A percentile compares a stretch with the other conserved stretches of the same genome.
Evolutionary conservation across 2,329 filamentous ascomycete genomes (phyloP).

Genomic region (Teratosphaeria gauchensis): DNA sequence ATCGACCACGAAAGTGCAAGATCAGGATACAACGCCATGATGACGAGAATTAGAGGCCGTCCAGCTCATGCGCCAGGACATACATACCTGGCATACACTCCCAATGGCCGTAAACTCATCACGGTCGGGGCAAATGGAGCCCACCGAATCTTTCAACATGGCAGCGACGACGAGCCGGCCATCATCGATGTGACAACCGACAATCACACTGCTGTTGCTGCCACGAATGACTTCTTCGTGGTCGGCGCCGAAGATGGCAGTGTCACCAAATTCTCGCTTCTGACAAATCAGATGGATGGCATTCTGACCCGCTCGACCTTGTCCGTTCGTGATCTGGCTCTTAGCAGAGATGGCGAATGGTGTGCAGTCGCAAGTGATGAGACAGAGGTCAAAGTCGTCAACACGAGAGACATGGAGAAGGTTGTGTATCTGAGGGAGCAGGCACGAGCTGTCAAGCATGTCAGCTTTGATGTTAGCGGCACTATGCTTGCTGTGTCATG

Average conservation of each 20-base stretch:
- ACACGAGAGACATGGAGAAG: slow-evolving; percentile 64
- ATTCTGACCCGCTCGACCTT: slow-evolving; percentile 77
- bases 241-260: slow-evolving; percentile 89
- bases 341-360: slow-evolving; percentile 77
- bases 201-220: slow-evolving; percentile 69
- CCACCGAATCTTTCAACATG: slow-evolving; percentile 84
- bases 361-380: slow-evolving; percentile 96
- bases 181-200: slow-evolving; percentile 89
- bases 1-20: not conserved
- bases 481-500: slow-evolving; percentile 70
- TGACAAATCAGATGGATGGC: slow-evolving; percentile 63
- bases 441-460: slow-evolving; percentile 76
- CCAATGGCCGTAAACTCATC: slow-evolving; percentile 74
- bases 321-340: slow-evolving; percentile 73
- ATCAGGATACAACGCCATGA: not conserved
- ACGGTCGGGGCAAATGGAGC: slow-evolving; percentile 91
- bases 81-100: slow-evolving; percentile 82
- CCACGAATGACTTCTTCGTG: slow-evolving; percentile 73
- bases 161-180: slow-evolving; percentile 81
- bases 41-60: slow-evolving; percentile 48
- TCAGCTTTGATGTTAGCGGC: slow-evolving; percentile 76
- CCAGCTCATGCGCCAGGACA: slow-evolving; percentile 70
- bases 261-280: slow-evolving; percentile 86
- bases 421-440: slow-evolving; percentile 77
- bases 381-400: slow-evolving; percentile 80